Percentiles rank a stretch among this genome's conserved stretches.
These are phyloP conservation scores for Populus nigra DNA, from an alignment of 345 rosid genomes.

Conservation along the genomic window DNA sequence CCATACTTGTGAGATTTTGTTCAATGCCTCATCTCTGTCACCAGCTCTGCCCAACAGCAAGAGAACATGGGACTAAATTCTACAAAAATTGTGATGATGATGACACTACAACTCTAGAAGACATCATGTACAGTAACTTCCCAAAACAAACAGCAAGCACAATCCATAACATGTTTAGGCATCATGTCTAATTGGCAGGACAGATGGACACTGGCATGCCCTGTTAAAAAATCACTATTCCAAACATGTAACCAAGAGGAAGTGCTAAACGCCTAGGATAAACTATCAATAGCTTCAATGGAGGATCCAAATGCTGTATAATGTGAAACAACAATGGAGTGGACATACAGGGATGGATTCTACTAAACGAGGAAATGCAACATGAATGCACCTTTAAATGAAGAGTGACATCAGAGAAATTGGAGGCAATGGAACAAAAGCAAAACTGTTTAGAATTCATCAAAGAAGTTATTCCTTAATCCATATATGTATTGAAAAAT, in stretches of 20 bases:
- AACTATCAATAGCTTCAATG: not conserved
- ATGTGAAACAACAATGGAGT: not conserved
- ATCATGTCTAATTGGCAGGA: not conserved
- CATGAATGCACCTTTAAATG: not conserved
- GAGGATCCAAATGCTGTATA: not conserved
- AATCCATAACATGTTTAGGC: not conserved
- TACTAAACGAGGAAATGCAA: not conserved
- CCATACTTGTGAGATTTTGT: not conserved
- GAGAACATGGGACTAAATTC: not conserved
- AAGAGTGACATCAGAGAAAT: too few relatives aligned
- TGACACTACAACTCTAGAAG: not conserved
- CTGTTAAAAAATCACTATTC: not conserved
- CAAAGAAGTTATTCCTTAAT: not conserved
- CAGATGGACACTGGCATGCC: not conserved
- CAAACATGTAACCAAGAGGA: not conserved
- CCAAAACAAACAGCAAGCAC: not conserved
- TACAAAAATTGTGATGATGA: not conserved
- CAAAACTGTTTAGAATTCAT: not conserved
- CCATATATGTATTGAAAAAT: not conserved
- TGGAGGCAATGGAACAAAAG: not conserved
- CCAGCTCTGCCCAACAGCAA: not conserved
- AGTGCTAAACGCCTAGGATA: not conserved
- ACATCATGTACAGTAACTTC: not conserved
- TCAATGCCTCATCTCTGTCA: not conserved
- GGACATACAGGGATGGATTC: not conserved